Percentiles rank a stretch among this genome's conserved stretches.
Conservation (phyloP, 2,329 filamentous ascomycete species). For the Cordyceps pruinosa region DNA sequence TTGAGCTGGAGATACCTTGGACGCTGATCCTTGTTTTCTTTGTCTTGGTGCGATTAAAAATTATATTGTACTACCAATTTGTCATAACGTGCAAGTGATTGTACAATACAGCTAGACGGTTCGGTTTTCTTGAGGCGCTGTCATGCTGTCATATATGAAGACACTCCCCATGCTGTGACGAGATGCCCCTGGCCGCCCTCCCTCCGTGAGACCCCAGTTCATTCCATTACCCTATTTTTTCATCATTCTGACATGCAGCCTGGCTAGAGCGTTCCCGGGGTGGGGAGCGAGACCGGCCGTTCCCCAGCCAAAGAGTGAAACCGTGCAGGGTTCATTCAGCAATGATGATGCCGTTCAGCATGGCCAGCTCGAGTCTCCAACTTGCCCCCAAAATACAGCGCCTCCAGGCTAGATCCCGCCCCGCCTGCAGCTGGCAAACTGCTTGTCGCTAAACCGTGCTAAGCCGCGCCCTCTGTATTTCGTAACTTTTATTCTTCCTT, state of each 20-base stretch:
- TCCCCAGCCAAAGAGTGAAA: neutral
- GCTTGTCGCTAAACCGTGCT: constrained; percentile 2
- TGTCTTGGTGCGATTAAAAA: neutral
- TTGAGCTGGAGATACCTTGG: constrained; percentile 1
- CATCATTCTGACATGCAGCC: constrained; percentile 7
- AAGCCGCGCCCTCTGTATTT: neutral
- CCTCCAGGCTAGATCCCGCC: neutral
- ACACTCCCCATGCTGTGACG: no score
- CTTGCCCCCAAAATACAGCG: constrained; percentile 2
- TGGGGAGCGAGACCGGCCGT: constrained; percentile 1
- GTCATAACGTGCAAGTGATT: no score
- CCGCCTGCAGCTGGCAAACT: neutral
- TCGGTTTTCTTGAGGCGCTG: no score
- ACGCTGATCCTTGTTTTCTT: neutral
- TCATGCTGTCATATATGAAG: neutral
- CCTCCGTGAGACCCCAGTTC: neutral
- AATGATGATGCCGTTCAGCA: no score
- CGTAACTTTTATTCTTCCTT: no score
- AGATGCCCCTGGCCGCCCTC: no score
- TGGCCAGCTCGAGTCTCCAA: neutral
- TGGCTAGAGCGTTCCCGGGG: neutral
- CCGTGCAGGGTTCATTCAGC: neutral
- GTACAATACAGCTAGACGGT: no score
- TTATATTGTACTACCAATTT: neutral
- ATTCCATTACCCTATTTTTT: constrained; percentile 8